Conservation (phyloP, 2,329 filamentous ascomycete species). For the Pyricularia sp. region DNA sequence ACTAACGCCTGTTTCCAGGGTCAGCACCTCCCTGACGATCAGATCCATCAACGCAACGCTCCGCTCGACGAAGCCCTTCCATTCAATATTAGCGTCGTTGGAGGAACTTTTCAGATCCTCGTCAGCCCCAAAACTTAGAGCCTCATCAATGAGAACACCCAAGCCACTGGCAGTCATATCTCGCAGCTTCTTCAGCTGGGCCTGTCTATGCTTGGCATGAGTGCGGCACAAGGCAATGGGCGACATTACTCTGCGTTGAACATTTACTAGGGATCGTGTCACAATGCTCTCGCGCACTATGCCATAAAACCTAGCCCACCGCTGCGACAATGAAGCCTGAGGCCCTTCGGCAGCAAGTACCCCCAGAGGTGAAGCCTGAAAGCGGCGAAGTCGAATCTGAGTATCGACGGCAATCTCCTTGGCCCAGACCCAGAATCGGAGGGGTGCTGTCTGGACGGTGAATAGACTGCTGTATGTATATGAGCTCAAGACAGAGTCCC, state of each 20-base stretch:
- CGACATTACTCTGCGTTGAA: conserved; percentile 64
- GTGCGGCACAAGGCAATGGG: conserved; percentile 68
- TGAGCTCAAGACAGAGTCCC: conserved; percentile 80
- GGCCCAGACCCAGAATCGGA: conserved; percentile 62
- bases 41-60: conserved; percentile 82
- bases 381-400: conserved; percentile 28
- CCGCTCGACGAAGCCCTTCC: conserved; percentile 66
- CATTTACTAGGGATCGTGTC: conserved; percentile 61
- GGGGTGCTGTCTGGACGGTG: conserved; percentile 74
- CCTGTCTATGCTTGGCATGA: conserved; percentile 67
- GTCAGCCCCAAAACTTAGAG: conserved; percentile 54
- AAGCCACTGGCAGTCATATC: conserved; percentile 79
- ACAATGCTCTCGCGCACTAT: conserved; percentile 68
- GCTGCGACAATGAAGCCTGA: conserved; percentile 29
- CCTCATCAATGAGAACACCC: conserved; percentile 81
- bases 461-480: conserved; percentile 74
- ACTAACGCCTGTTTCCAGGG: conserved; percentile 49
- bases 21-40: conserved; percentile 63
- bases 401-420: conserved; percentile 60
- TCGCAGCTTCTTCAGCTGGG: conserved; percentile 59
- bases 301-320: conserved; percentile 66
- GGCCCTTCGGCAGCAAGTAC: conserved; percentile 14
- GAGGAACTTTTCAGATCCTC: conserved; percentile 28
- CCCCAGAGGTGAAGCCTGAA: conserved; percentile 8
- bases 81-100: conserved; percentile 33